Evolutionary conservation across 2,329 filamentous ascomycete species (phyloP).

Genomic region (Torrubiella hemipterigena): DNA sequence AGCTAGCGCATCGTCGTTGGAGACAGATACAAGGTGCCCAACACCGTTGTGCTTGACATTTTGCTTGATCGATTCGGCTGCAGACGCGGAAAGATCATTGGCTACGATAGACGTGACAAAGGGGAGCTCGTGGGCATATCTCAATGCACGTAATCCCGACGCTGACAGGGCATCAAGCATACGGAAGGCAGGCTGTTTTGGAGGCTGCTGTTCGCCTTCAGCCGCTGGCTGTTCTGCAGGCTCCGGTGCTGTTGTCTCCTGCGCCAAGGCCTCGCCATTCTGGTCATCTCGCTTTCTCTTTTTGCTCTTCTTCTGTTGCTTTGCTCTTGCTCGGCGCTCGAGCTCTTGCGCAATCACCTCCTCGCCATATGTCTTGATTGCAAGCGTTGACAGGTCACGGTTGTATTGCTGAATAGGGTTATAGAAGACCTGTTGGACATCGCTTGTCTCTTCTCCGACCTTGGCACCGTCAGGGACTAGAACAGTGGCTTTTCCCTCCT

Average conservation of each 20-base stretch:
- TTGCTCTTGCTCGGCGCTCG: constrained; percentile 11
- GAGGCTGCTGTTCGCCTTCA: too few relatives aligned
- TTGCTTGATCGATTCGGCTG: constrained; percentile 67
- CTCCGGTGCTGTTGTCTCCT: constrained; percentile 2
- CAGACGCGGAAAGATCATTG: constrained; percentile 74
- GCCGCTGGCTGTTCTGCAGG: constrained; percentile 6
- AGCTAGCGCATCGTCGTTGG: constrained; percentile 70
- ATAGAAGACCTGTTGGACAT: constrained; percentile 81
- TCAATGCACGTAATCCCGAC: constrained; percentile 78
- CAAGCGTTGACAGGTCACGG: constrained; percentile 83
- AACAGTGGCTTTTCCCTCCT: constrained; percentile 46
- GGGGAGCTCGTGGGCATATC: constrained; percentile 85
- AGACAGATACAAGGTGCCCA: constrained; percentile 56
- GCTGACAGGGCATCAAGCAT: constrained; percentile 93
- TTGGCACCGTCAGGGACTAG: constrained; percentile 35
- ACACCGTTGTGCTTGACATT: constrained; percentile 80
- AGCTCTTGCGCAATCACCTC: constrained; percentile 36
- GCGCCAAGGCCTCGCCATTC: constrained; percentile 12
- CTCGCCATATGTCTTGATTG: constrained; percentile 80
- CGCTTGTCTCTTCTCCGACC: constrained; percentile 39
- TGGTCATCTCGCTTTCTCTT: constrained; percentile 24
- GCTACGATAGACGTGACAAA: constrained; percentile 72
- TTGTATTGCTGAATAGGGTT: constrained; percentile 99
- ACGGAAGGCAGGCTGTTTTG: constrained; percentile 46
- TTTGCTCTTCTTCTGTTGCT: constrained; percentile 26